A percentile compares a stretch with the other conserved stretches of the same genome.
These are phyloP conservation scores for Wallemia mellicola DNA, from an alignment of 1,284 basidiomycete genomes.

Conservation along the genomic window DNA sequence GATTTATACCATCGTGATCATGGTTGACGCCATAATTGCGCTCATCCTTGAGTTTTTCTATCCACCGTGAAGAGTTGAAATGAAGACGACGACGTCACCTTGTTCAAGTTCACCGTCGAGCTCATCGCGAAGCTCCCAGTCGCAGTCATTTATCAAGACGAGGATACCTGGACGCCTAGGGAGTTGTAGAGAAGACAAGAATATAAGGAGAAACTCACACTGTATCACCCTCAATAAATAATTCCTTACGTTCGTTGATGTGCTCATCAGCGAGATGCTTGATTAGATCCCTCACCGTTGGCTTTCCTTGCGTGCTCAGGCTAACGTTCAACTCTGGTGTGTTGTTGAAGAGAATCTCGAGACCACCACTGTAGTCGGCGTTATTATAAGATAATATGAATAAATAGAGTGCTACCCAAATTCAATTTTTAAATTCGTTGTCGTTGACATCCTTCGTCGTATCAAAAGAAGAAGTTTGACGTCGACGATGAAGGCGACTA, in stretches of 20 bases:
- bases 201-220: too few relatives aligned
- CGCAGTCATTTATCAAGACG: constrained; percentile 79
- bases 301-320: constrained; percentile 13
- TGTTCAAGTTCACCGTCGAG: constrained; percentile 51
- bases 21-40: not conserved
- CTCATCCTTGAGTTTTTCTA: constrained; percentile 11
- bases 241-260: constrained; percentile 53
- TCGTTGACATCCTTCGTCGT: not conserved
- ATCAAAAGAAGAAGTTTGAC: not conserved
- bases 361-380: constrained; percentile 26
- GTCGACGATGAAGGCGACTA: not conserved
- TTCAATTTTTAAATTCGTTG: not conserved
- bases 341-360: constrained; percentile 49
- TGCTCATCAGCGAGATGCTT: constrained; percentile 45
- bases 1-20: not conserved
- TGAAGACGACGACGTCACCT: constrained; percentile 75
- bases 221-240: constrained; percentile 62
- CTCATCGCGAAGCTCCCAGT: constrained; percentile 95
- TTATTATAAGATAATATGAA: too few relatives aligned
- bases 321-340: constrained; percentile 28
- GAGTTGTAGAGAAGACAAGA: not conserved
- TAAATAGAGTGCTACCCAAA: too few relatives aligned
- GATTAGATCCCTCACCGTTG: constrained; percentile 34
- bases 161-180: constrained; percentile 74
- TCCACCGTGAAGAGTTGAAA: constrained; percentile 81